A percentile compares a stretch with the other conserved stretches of the same genome.
Conservation (phyloP, 768 basidiomycete species). For the Termitomyces sp. region DNA sequence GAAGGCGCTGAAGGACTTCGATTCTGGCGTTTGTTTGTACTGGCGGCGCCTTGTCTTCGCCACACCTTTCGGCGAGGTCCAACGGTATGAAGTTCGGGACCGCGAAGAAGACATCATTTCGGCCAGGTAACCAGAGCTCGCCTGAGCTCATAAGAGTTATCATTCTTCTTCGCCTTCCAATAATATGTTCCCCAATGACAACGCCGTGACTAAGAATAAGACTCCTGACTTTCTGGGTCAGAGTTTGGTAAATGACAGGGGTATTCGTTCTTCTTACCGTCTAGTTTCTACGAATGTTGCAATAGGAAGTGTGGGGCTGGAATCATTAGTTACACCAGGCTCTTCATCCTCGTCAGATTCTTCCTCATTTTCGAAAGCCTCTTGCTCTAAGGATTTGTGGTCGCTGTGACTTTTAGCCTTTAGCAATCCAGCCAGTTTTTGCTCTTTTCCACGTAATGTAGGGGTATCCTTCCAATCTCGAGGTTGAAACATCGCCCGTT, state of each 20-base stretch:
- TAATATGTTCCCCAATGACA: conserved; percentile 30
- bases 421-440: conserved; percentile 26
- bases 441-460: conserved; percentile 38
- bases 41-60: conserved; percentile 26
- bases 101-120: conserved; percentile 56
- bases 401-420: conserved; percentile 5
- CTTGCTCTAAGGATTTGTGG: conserved; percentile 18
- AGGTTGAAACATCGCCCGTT: conserved; percentile 27
- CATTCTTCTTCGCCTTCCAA: conserved; percentile 20
- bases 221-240: conserved; percentile 29
- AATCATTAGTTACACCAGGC: conserved; percentile 16
- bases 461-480: conserved; percentile 36
- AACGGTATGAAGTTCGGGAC: conserved; percentile 55
- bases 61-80: conserved; percentile 50
- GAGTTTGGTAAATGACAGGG: conserved; percentile 14
- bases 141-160: conserved; percentile 44
- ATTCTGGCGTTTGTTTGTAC: conserved; percentile 59
- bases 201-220: conserved; percentile 30
- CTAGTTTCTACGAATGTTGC: conserved; percentile 56
- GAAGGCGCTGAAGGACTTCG: conserved; percentile 58
- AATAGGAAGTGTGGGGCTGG: conserved; percentile 25
- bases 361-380: conserved; percentile 16
- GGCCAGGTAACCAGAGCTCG: conserved; percentile 47
- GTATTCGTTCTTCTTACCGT: conserved; percentile 32
- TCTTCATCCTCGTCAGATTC: conserved; percentile 3